Conservation (phyloP, 352 stramenopile species). For the Globisporangium canariense region DNA sequence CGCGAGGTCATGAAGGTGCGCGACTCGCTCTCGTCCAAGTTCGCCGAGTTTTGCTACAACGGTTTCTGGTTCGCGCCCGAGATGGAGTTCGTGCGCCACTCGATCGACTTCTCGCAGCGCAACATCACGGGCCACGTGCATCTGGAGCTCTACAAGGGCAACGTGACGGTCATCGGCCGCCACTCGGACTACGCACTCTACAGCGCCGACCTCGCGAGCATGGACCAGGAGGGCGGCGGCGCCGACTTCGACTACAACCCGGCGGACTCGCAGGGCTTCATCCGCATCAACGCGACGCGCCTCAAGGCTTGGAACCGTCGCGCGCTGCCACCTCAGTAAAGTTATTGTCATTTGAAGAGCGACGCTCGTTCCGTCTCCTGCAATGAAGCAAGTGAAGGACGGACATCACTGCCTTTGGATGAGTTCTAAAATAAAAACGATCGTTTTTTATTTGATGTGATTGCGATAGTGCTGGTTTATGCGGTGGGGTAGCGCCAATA, state of each 20-base stretch:
- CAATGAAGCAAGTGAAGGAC: neutral
- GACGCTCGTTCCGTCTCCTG: neutral
- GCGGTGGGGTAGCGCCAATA: too few relatives aligned
- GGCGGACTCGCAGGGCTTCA: conserved; percentile 97
- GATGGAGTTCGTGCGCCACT: conserved; percentile 97
- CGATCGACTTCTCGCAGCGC: conserved; percentile 93
- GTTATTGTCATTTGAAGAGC: neutral
- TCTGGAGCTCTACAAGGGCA: conserved; percentile 98
- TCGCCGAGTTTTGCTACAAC: conserved; percentile 98
- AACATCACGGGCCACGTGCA: conserved; percentile 94
- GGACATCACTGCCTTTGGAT: too few relatives aligned
- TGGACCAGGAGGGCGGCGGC: conserved; percentile 97
- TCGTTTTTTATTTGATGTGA: too few relatives aligned
- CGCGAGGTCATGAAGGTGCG: conserved; percentile 94
- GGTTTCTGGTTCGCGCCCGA: conserved; percentile 99
- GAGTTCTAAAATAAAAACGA: too few relatives aligned
- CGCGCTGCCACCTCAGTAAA: conserved; percentile 48
- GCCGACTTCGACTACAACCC: conserved; percentile 98
- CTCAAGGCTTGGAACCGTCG: conserved; percentile 93
- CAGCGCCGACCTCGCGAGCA: conserved; percentile 96
- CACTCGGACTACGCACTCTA: conserved; percentile 94
- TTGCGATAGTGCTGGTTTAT: too few relatives aligned
- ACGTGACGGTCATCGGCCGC: conserved; percentile 93
- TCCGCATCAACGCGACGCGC: conserved; percentile 97
- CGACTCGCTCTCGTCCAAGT: conserved; percentile 93